phyloP scores from a whole-genome alignment of 345 rosid species.

The Orychophragmus violaceus region DNA sequence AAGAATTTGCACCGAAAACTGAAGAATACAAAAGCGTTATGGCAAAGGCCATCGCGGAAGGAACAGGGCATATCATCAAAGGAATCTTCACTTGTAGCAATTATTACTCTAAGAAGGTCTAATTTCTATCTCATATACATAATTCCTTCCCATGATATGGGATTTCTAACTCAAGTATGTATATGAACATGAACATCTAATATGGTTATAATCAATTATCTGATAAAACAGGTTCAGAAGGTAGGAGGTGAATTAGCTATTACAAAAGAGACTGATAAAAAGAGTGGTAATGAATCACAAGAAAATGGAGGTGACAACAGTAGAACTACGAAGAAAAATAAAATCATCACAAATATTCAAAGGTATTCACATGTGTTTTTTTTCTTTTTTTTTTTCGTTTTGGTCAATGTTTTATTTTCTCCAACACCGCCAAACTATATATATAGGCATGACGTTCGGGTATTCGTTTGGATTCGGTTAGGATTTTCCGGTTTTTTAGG shows the following conservation, averaged over 20 bases:
- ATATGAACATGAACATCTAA: not conserved
- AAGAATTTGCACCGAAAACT: slow-evolving; percentile 58
- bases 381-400: too few species aligned
- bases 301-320: slow-evolving; percentile 25
- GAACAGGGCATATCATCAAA: slow-evolving; percentile 68
- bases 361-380: slow-evolving; percentile 41
- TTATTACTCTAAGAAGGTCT: slow-evolving; percentile 64
- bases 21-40: slow-evolving; percentile 53
- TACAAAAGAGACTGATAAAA: slow-evolving; percentile 35
- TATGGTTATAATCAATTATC: not conserved
- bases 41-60: slow-evolving; percentile 78
- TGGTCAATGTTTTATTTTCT: not conserved
- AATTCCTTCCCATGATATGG: not conserved
- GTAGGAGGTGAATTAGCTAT: slow-evolving; percentile 53
- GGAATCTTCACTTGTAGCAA: slow-evolving; percentile 68
- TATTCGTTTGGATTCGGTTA: too few species aligned
- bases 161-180: not conserved
- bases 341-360: slow-evolving; percentile 52
- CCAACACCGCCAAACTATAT: not conserved
- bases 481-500: too few species aligned
- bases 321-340: slow-evolving; percentile 35
- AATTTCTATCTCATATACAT: not conserved
- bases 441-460: too few species aligned
- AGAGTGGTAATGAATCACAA: slow-evolving; percentile 21
- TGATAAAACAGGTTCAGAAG: slow-evolving; percentile 40